These are phyloP conservation scores for Spirogloea muscicola DNA, from an alignment of 139 green algal genomes.

Conservation along the genomic window DNA sequence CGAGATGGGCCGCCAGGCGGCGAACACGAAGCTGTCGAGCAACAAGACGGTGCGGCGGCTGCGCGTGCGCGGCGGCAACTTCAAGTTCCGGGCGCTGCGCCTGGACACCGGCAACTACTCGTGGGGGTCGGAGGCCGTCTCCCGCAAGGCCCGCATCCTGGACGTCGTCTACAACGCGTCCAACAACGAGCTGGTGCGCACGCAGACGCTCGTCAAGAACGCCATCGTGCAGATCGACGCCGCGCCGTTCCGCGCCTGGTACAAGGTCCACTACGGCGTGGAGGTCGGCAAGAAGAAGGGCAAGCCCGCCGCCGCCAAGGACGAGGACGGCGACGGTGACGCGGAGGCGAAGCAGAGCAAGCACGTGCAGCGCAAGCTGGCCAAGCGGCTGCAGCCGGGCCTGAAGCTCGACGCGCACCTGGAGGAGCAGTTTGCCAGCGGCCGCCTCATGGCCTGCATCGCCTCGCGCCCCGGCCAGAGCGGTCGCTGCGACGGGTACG, in stretches of 20 bases:
- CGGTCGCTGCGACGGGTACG: constrained; percentile 72
- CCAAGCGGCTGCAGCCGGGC: constrained; percentile 63
- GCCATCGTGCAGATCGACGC: constrained; percentile 92
- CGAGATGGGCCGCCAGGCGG: constrained; percentile 90
- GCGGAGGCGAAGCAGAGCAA: constrained; percentile 49
- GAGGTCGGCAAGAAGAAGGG: constrained; percentile 85
- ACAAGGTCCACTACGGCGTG: constrained; percentile 89
- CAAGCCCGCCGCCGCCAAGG: constrained; percentile 23
- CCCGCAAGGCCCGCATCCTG: constrained; percentile 90
- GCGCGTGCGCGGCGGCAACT: constrained; percentile 90
- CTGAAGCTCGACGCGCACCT: constrained; percentile 74
- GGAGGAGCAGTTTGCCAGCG: constrained; percentile 87
- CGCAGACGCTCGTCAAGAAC: constrained; percentile 98
- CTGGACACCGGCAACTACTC: constrained; percentile 96
- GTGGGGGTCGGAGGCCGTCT: constrained; percentile 83
- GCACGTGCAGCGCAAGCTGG: constrained; percentile 84
- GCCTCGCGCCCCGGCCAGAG: constrained; percentile 70
- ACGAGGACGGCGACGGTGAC: neutral
- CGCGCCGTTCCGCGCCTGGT: constrained; percentile 81
- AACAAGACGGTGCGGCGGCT: constrained; percentile 85
- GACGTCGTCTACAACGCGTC: constrained; percentile 98
- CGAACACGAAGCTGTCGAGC: constrained; percentile 91
- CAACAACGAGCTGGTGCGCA: constrained; percentile 99
- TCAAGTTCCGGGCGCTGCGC: constrained; percentile 96
- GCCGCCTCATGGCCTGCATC: constrained; percentile 82